Percentiles rank a stretch among this genome's conserved stretches.
phyloP scores from a whole-genome alignment of 441 rosid species.

The Hura crepitans region DNA sequence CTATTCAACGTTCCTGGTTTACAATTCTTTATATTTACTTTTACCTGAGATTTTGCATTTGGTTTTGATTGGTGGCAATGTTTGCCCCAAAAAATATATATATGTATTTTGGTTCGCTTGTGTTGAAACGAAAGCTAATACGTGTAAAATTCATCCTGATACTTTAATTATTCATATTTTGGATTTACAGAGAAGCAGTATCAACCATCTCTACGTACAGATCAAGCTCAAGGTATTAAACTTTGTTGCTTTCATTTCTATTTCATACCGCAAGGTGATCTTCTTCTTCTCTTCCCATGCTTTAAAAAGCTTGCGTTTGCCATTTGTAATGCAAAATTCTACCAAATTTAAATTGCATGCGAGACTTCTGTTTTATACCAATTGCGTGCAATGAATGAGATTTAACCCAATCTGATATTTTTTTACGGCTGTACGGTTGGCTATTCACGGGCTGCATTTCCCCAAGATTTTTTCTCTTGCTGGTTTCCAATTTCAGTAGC shows the following conservation, averaged over 20 bases:
- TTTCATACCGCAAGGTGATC: background rate
- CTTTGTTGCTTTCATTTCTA: background rate
- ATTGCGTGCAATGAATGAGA: no score
- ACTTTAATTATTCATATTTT: constrained; percentile 3
- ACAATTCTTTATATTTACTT: background rate
- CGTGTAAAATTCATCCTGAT: background rate
- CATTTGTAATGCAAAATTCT: background rate
- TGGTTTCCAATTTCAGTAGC: no score
- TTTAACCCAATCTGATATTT: no score
- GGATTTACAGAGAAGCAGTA: constrained; percentile 46
- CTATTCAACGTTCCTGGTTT: background rate
- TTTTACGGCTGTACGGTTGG: no score
- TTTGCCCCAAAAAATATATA: no score
- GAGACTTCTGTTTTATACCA: no score
- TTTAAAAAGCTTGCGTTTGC: background rate
- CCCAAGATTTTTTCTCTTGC: no score
- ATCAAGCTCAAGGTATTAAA: constrained; percentile 41
- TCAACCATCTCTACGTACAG: constrained; percentile 32
- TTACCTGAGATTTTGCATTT: background rate
- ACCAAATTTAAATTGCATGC: background rate
- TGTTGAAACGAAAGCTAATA: no score
- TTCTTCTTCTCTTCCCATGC: background rate
- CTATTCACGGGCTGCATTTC: no score
- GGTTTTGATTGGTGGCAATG: no score
- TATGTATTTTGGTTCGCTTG: no score